A percentile compares a stretch with the other conserved stretches of the same genome.
Conservation (phyloP, 768 basidiomycete genomes). For the Lyophyllum decastes region DNA sequence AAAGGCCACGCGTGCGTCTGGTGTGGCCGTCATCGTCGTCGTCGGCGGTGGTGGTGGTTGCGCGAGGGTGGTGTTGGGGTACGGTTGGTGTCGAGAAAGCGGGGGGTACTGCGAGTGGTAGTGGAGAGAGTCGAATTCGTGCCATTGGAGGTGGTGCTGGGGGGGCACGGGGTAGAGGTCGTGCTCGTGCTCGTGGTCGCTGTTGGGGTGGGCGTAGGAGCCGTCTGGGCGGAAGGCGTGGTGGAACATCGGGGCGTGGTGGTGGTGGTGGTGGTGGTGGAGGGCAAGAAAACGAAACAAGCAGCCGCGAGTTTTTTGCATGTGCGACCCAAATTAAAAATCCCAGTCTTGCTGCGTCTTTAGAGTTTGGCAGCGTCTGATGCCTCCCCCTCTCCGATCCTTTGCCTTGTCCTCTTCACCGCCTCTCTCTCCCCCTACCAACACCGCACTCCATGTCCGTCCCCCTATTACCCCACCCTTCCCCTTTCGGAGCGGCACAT, state of each 20-base stretch:
- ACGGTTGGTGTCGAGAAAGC: background rate
- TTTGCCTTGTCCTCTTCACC: background rate
- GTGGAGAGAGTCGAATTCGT: background rate
- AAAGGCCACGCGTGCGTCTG: too few relatives aligned
- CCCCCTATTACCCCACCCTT: slow-evolving; percentile 8
- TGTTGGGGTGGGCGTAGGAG: background rate
- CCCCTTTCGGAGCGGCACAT: slow-evolving; percentile 29
- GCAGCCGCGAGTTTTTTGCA: slow-evolving; percentile 11
- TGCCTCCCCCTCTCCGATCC: too few relatives aligned
- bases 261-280: background rate
- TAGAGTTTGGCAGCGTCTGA: too few relatives aligned
- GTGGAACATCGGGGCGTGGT: background rate
- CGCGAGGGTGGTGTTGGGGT: background rate
- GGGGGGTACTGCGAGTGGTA: too few relatives aligned
- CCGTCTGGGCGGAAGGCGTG: background rate
- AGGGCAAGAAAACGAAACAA: slow-evolving; percentile 14
- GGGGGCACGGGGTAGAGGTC: background rate
- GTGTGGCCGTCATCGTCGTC: slow-evolving; percentile 36
- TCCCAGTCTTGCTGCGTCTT: slow-evolving; percentile 22
- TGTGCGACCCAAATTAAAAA: slow-evolving; percentile 29
- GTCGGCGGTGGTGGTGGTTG: background rate
- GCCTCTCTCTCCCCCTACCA: background rate
- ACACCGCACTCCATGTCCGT: background rate
- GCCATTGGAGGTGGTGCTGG: background rate
- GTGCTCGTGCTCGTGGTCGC: background rate